Evolutionary conservation across 176 grass and related monocot genomes (phyloP), one percentile per base, ranked within the genome.

Genomic region (Secale cereale): DNA sequence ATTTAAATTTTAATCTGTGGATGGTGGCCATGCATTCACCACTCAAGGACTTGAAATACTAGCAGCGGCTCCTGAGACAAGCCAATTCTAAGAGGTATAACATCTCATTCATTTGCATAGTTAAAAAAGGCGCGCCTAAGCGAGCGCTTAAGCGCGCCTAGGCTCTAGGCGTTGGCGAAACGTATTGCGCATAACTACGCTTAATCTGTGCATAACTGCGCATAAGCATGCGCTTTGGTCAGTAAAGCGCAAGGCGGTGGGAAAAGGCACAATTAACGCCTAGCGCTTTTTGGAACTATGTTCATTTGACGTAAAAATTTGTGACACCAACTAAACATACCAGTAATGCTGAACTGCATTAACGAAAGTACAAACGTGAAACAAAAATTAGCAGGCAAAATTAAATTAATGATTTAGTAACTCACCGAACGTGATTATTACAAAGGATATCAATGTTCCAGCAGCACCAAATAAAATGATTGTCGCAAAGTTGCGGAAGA

Each of bases 361-460:
- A 84, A 64, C 45, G 35, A 28, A 36, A 39, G 0, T 23, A 73
- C 83, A 54, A 7, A 56, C 20, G 3, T 75, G 62, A 77, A 57
- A 41, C 43, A 43, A 67, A 67, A 59, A 26, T 72, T 72, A 77
- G 65, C 30, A 20, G 13, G 61, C 15, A 81, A 73, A 65, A 54
- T 7, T 65, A 40, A 65, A 63, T 0, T 41, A 43, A 15, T 45
- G 39, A 77, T 75, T 79, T 74, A 78, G 60, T 59, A 94, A 91
- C 91, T 87, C 85, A 98, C 93, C 93, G 14, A 98, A 79, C 71
- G 87, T 81, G 73, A 98, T 90, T 78, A 93, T 92, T 59, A 93
- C 76, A 81, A 98, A 98, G 59, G 95, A 98, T 78, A 98, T 93
- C 83, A 98, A 63, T 83, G 95, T 98, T 69, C 95, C 95, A 64